Evolutionary conservation across 2,329 filamentous ascomycete species (phyloP).

Genomic region (Daldinia sp.): DNA sequence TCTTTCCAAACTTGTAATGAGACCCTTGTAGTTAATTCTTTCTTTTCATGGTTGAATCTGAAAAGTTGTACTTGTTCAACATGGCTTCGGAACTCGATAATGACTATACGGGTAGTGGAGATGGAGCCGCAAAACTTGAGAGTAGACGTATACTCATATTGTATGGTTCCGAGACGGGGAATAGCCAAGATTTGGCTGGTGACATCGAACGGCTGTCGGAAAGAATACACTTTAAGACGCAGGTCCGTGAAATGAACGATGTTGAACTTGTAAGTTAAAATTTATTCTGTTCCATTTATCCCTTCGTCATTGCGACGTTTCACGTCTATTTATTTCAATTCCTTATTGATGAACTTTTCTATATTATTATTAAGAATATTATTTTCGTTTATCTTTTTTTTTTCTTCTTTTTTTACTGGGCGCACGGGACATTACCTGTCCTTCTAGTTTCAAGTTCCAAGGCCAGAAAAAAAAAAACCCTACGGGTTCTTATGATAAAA

Average conservation of each 20-base stretch:
- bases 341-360: neutral
- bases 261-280: conserved; percentile 71
- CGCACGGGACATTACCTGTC: conserved; percentile 25
- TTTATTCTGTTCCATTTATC: conserved; percentile 11
- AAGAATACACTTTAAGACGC: conserved; percentile 79
- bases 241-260: conserved; percentile 79
- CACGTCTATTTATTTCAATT: neutral
- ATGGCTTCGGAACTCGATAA: conserved; percentile 37
- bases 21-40: conserved; percentile 15
- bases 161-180: conserved; percentile 96
- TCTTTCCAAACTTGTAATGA: conserved; percentile 11
- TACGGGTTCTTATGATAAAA: neutral
- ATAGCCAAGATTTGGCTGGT: conserved; percentile 88
- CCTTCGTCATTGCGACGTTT: neutral
- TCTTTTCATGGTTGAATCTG: neutral
- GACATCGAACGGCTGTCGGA: conserved; percentile 79
- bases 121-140: conserved; percentile 40
- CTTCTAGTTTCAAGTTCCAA: conserved; percentile 17
- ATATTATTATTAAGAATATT: neutral
- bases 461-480: neutral
- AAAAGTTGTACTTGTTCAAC: conserved; percentile 5
- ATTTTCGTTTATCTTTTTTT: neutral
- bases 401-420: conserved; percentile 1
- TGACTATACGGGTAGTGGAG: conserved; percentile 28
- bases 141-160: conserved; percentile 70